phyloP scores from a whole-genome alignment of 2,329 filamentous ascomycete genomes.

The Calonectria fujianensis region DNA sequence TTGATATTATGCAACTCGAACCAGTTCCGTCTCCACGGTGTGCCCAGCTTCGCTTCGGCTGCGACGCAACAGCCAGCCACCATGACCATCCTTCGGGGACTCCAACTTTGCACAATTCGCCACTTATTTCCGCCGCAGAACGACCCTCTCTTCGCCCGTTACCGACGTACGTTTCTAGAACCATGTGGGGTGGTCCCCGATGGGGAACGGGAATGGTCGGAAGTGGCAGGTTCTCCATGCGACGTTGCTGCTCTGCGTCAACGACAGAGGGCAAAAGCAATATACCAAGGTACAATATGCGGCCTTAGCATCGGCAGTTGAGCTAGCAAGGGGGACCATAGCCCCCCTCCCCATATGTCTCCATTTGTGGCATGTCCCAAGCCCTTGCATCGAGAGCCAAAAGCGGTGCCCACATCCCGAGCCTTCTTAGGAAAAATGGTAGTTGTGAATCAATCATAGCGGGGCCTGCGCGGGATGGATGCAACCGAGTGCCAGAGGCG shows the following conservation, averaged over 20 bases:
- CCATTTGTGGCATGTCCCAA: conserved; percentile 13
- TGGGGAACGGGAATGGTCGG: conserved; percentile 21
- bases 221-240: conserved; percentile 23
- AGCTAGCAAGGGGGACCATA: conserved; percentile 19
- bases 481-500: conserved; percentile 6
- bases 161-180: conserved; percentile 29
- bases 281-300: conserved; percentile 2
- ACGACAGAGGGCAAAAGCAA: conserved; percentile 7
- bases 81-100: background rate
- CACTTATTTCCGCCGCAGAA: conserved; percentile 1
- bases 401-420: conserved; percentile 19
- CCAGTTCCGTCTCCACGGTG: conserved; percentile 12
- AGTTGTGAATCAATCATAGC: conserved; percentile 3
- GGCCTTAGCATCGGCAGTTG: conserved; percentile 25
- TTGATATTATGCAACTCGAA: conserved; percentile 23
- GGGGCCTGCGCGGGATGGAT: conserved; percentile 11
- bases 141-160: conserved; percentile 9
- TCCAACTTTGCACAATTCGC: conserved; percentile 1
- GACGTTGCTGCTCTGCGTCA: conserved; percentile 12
- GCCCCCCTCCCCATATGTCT: background rate
- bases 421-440: background rate
- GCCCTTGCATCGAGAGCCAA: conserved; percentile 10
- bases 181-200: conserved; percentile 16
- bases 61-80: conserved; percentile 14
- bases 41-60: conserved; percentile 20